Base-by-base conservation (phyloP, 2,329 filamentous ascomycete species). In the Magnaporthiopsis incrustans region DNA sequence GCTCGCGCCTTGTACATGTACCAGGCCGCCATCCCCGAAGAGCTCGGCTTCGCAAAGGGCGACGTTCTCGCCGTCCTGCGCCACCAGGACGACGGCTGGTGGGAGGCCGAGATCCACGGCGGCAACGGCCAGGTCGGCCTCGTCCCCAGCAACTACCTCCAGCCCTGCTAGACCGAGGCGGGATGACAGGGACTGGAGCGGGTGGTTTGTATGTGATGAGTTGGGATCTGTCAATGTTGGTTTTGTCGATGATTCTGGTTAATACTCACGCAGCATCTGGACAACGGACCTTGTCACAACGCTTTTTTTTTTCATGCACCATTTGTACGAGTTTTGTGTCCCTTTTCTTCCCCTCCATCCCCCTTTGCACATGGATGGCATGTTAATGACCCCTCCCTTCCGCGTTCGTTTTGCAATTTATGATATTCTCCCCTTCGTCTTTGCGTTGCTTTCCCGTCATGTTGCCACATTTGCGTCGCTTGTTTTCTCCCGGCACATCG, bases 71-170 rank as follows among this genome's bases (percentile, higher is more conserved):
- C 94, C 2, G 88, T 99, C 18, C 80, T 97, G 60, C 85, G 93
- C 66, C 86, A 96, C 71, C 95, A 99, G 77, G 95, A 99, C 74
- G 95, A 99, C 73, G 95, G 95, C 26, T 99, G 95, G 95, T 99
- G 96, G 95, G 95, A 99, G 78, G 96, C 96, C 15, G 94, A 97
- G 75, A 86, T 97, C 57, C 90, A 93, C 59, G 88, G 88, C 30
- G 82, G 83, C 67, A 84, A 81, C 67, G 85, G 82, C 61, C 81
- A 77, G 61, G 73, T 82, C 65, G 86, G 86, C 66, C 79, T 89
- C 71, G 86, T 89, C 68, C 86, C 86, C 68, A 89, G 86, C 75
- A 89, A 89, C 73, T 89, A 89, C 70, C 78, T 89, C 66, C 82
- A 86, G 74, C 77, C 81, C 59, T 81, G 79, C 66, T 83, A 71